These are phyloP conservation scores for Dothistroma pini DNA, from an alignment of 2,329 filamentous ascomycete species.

Conservation along the genomic window DNA sequence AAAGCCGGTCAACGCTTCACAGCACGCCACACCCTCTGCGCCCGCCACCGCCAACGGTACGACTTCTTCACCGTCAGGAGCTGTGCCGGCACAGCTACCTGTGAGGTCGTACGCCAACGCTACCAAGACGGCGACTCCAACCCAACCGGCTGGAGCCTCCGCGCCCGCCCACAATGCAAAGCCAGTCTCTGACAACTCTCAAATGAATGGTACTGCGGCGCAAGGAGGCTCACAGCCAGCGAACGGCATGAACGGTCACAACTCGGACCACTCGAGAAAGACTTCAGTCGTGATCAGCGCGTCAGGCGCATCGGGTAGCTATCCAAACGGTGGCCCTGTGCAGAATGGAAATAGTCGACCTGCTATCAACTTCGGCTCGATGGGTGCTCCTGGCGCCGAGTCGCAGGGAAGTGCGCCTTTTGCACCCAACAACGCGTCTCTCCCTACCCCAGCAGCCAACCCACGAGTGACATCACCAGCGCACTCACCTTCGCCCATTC, in stretches of 20 bases:
- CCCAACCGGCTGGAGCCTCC: conserved; percentile 53
- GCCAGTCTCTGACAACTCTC: conserved; percentile 59
- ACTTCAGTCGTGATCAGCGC: conserved; percentile 88
- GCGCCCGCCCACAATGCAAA: conserved; percentile 51
- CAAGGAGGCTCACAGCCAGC: conserved; percentile 38
- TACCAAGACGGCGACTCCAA: conserved; percentile 53
- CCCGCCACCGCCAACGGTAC: conserved; percentile 50
- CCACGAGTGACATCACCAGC: conserved; percentile 78
- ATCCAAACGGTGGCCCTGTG: conserved; percentile 70
- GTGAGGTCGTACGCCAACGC: conserved; percentile 61
- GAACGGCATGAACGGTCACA: conserved; percentile 54
- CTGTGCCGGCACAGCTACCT: conserved; percentile 55
- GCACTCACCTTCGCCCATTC: conserved; percentile 88
- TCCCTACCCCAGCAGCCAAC: conserved; percentile 53
- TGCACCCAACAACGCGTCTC: conserved; percentile 58
- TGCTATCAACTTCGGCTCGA: conserved; percentile 76
- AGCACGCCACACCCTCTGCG: conserved; percentile 43
- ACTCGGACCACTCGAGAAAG: conserved; percentile 71
- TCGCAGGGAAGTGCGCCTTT: conserved; percentile 63
- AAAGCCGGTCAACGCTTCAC: conserved; percentile 44
- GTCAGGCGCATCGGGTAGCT: conserved; percentile 70
- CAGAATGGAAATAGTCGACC: conserved; percentile 45
- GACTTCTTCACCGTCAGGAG: conserved; percentile 47
- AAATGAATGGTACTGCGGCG: conserved; percentile 70
- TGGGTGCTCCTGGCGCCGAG: conserved; percentile 61